Percentiles rank a stretch among this genome's conserved stretches.
These are phyloP conservation scores for Cryptococcus sp. DNA, from an alignment of 1,284 basidiomycete genomes.

Conservation along the genomic window DNA sequence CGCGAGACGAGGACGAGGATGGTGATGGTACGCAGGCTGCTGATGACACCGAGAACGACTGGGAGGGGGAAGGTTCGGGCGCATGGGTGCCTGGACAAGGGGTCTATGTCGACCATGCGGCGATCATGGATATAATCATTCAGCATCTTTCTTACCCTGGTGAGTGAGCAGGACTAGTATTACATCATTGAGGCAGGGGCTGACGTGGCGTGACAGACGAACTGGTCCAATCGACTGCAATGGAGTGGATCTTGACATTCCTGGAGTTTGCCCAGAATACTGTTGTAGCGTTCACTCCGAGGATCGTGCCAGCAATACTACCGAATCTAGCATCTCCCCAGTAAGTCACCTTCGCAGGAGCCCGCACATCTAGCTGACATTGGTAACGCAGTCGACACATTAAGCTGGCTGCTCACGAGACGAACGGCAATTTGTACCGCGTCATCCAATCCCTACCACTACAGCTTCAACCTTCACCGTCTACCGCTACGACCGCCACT, in stretches of 20 bases:
- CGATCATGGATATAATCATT: conserved; percentile 94
- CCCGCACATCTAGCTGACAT: not conserved
- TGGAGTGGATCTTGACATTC: conserved; percentile 92
- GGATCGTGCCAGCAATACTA: conserved; percentile 86
- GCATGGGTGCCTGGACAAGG: conserved; percentile 93
- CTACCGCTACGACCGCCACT: conserved; percentile 9
- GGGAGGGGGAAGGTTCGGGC: conserved; percentile 52
- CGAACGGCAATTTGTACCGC: conserved; percentile 79
- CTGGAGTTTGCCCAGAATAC: conserved; percentile 84
- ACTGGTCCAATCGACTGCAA: conserved; percentile 81
- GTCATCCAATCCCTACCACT: conserved; percentile 81
- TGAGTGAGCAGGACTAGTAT: conserved; percentile 54
- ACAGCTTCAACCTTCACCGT: conserved; percentile 57
- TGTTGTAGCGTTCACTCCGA: conserved; percentile 91
- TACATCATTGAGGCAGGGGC: not conserved
- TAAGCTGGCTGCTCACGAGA: conserved; percentile 78
- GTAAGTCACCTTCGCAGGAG: conserved; percentile 20
- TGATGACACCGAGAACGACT: conserved; percentile 30
- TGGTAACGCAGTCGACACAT: conserved; percentile 64
- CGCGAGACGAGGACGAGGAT: conserved; percentile 35
- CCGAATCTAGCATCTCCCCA: conserved; percentile 78
- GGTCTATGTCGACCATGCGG: conserved; percentile 84
- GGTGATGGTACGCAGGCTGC: conserved; percentile 42
- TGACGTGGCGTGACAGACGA: conserved; percentile 62
- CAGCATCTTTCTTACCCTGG: conserved; percentile 82